phyloP scores from a whole-genome alignment of 2,329 filamentous ascomycete species.

The Clonostachys byssicola region DNA sequence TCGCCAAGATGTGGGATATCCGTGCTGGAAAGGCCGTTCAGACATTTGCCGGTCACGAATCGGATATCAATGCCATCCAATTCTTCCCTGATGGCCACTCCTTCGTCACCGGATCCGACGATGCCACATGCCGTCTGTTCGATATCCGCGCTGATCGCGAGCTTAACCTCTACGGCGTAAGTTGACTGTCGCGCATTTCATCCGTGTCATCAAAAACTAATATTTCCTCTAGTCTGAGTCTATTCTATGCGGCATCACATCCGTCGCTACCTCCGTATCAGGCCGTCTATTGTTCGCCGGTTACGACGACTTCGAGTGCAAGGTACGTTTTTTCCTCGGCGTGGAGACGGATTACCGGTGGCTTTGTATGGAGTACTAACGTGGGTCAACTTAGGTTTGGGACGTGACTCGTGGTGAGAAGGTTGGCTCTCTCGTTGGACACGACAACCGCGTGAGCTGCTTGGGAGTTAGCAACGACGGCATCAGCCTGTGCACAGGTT shows the following conservation, averaged over 20 bases:
- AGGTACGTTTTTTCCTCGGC: slow-evolving; percentile 54
- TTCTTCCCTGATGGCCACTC: slow-evolving; percentile 99
- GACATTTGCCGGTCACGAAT: slow-evolving; percentile 97
- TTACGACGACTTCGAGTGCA: slow-evolving; percentile 99
- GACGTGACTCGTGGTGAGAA: slow-evolving; percentile 95
- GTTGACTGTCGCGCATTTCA: slow-evolving; percentile 18
- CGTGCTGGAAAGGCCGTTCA: slow-evolving; percentile 97
- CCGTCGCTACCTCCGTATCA: slow-evolving; percentile 95
- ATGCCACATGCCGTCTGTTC: slow-evolving; percentile 94
- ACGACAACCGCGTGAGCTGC: slow-evolving; percentile 98
- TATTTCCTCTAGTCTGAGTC: slow-evolving; percentile 72
- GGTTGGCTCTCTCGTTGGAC: slow-evolving; percentile 92
- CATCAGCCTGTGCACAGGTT: slow-evolving; percentile 98
- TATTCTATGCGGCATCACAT: slow-evolving; percentile 96
- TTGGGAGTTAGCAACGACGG: slow-evolving; percentile 98
- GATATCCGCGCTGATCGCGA: slow-evolving; percentile 93
- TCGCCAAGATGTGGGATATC: slow-evolving; percentile 98
- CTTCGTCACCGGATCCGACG: slow-evolving; percentile 95
- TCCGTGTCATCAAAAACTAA: slow-evolving; percentile 7
- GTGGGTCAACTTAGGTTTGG: slow-evolving; percentile 68
- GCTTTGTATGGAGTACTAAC: slow-evolving; percentile 4
- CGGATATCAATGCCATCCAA: slow-evolving; percentile 98
- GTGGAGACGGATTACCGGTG: slow-evolving; percentile 2
- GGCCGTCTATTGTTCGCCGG: slow-evolving; percentile 92
- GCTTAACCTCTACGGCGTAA: slow-evolving; percentile 64